phyloP scores from a whole-genome alignment of 176 grass and related monocot genomes.

The Stipa capillata region DNA sequence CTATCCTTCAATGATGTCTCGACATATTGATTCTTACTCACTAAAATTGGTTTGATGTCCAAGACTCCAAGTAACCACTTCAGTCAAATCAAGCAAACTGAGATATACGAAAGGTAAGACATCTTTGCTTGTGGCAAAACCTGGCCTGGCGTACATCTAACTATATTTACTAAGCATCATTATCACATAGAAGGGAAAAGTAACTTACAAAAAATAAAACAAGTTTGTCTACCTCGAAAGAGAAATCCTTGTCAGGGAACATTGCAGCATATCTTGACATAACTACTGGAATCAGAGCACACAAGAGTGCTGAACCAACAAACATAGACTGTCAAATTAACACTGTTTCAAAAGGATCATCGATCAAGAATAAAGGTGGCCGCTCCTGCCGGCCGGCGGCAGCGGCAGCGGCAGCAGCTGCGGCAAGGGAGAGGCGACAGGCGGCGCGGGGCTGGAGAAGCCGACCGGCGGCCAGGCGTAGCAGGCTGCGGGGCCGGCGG shows the following conservation, averaged over 20 bases:
- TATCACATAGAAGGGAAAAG: neutral
- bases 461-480: too few relatives aligned
- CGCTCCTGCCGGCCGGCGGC: too few relatives aligned
- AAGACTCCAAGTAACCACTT: neutral
- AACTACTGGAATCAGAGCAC: slow-evolving; percentile 81
- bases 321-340: slow-evolving; percentile 22
- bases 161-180: neutral
- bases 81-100: neutral
- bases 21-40: neutral
- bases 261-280: slow-evolving; percentile 91
- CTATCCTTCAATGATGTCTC: neutral
- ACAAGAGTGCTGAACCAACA: slow-evolving; percentile 70
- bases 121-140: neutral
- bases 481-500: too few relatives aligned
- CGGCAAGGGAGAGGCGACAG: too few relatives aligned
- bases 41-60: neutral
- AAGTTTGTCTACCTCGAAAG: slow-evolving; percentile 58
- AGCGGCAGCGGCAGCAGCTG: too few relatives aligned
- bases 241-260: slow-evolving; percentile 91
- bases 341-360: slow-evolving; percentile 72
- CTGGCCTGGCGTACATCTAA: neutral
- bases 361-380: slow-evolving; percentile 68
- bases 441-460: too few relatives aligned
- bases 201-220: neutral
- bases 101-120: neutral